A percentile compares a stretch with the other conserved stretches of the same genome.
These are phyloP conservation scores for Tylopilus balloui DNA, from an alignment of 768 basidiomycete species.

Conservation along the genomic window DNA sequence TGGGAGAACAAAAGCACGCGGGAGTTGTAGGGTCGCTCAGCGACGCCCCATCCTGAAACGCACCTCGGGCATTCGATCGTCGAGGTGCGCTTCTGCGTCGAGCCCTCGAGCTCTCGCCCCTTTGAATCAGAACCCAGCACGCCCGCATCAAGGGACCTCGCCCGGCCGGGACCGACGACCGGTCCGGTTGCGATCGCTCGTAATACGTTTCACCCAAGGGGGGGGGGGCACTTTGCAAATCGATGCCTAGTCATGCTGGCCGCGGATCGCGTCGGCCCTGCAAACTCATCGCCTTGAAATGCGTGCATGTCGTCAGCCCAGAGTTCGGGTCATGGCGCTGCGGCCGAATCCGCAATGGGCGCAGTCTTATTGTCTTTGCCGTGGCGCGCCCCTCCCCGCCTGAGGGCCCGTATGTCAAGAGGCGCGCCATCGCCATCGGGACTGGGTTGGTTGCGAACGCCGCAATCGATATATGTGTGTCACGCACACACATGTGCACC, in stretches of 20 bases:
- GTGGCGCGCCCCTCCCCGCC: neutral
- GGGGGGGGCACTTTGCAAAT: neutral
- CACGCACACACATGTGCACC: conserved; percentile 1
- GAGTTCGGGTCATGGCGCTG: too few relatives aligned
- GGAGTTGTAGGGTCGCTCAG: neutral
- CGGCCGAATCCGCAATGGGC: neutral
- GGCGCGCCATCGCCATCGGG: neutral
- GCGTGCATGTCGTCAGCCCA: too few relatives aligned
- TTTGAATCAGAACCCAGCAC: too few relatives aligned
- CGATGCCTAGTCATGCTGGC: neutral
- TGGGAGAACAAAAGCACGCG: neutral
- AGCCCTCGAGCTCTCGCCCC: neutral
- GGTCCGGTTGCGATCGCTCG: neutral
- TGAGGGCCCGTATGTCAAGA: neutral
- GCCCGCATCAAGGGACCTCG: neutral
- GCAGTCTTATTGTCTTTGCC: conserved; percentile 10
- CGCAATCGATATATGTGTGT: neutral
- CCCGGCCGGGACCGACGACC: neutral
- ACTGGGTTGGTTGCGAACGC: neutral
- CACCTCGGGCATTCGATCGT: neutral
- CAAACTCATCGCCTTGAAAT: too few relatives aligned
- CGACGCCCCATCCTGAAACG: neutral
- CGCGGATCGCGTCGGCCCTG: neutral
- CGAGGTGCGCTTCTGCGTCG: neutral
- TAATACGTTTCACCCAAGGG: neutral